Conservation (phyloP, 352 stramenopile species). For the Phytophthora sansomeana region DNA sequence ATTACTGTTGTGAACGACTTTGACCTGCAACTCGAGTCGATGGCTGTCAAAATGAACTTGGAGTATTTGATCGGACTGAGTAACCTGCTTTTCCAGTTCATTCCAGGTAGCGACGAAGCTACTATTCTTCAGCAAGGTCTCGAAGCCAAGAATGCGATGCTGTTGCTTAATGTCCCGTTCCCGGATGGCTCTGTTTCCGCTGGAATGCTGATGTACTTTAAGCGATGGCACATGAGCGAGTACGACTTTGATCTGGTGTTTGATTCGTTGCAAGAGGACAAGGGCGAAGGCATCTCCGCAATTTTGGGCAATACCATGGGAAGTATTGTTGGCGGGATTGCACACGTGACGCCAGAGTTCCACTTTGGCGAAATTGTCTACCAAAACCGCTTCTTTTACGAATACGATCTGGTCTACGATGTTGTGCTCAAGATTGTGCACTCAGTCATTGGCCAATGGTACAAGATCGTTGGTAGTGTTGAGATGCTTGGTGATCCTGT, state of each 20-base stretch:
- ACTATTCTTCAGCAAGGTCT: constrained; percentile 66
- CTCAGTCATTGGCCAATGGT: constrained; percentile 85
- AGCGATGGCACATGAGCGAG: constrained; percentile 70
- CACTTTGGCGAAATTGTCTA: constrained; percentile 78
- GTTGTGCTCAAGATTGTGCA: constrained; percentile 80
- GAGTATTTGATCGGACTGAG: constrained; percentile 81
- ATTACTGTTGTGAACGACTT: constrained; percentile 88
- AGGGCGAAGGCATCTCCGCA: constrained; percentile 78
- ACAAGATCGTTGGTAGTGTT: constrained; percentile 90
- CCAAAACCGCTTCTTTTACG: constrained; percentile 85
- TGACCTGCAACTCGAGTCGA: constrained; percentile 70
- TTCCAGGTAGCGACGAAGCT: constrained; percentile 73
- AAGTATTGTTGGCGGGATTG: constrained; percentile 90
- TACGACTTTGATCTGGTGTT: constrained; percentile 88
- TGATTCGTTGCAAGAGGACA: constrained; percentile 82
- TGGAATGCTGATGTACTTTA: constrained; percentile 87
- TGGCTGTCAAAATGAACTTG: constrained; percentile 80
- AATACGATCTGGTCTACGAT: constrained; percentile 84
- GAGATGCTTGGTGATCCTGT: constrained; percentile 87
- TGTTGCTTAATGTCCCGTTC: constrained; percentile 58
- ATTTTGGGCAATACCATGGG: constrained; percentile 84
- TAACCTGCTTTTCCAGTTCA: constrained; percentile 81
- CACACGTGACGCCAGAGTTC: constrained; percentile 86
- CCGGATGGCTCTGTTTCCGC: constrained; percentile 54
- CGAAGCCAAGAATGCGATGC: constrained; percentile 67